Evolutionary conservation across 1,139 yeast genomes (phyloP).

Genomic region (Taphrina pruni): DNA sequence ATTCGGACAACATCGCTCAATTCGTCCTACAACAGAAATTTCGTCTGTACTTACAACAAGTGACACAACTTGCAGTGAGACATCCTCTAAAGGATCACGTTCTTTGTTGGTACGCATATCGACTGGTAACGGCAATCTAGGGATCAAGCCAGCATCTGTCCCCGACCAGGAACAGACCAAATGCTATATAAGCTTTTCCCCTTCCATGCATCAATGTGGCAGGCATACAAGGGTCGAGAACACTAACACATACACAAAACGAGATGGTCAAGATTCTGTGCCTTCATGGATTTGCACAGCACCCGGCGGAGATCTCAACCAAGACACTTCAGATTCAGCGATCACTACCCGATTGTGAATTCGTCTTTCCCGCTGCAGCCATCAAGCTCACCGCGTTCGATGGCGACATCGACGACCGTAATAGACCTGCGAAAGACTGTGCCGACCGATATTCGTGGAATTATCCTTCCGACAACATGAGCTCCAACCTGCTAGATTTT

Average conservation of each 20-base stretch:
- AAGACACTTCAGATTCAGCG: conserved; percentile 22
- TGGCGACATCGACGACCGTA: conserved; percentile 30
- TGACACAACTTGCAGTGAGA: neutral
- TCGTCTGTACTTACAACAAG: neutral
- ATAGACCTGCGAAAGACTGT: neutral
- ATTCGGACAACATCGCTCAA: neutral
- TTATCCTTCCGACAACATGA: conserved; percentile 20
- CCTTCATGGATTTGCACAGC: conserved; percentile 62
- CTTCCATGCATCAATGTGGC: neutral
- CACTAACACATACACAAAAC: neutral
- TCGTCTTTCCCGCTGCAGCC: conserved; percentile 24
- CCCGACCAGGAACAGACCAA: too few species aligned
- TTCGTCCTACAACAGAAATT: conserved; percentile 12
- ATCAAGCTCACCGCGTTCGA: conserved; percentile 27
- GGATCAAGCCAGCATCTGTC: too few species aligned
- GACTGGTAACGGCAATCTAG: too few species aligned
- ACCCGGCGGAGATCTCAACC: conserved; percentile 30
- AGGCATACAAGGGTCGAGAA: neutral
- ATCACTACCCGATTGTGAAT: conserved; percentile 14
- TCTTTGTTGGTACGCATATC: neutral
- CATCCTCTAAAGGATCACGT: neutral
- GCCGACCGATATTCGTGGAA: conserved; percentile 30
- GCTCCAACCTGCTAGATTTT: conserved; percentile 22
- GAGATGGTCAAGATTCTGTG: conserved; percentile 56
- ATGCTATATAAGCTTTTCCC: neutral